Percentiles rank a stretch among this genome's conserved stretches.
These are phyloP conservation scores for Mucor saturninus DNA, from an alignment of 371 early-diverging fungal species.

Conservation along the genomic window DNA sequence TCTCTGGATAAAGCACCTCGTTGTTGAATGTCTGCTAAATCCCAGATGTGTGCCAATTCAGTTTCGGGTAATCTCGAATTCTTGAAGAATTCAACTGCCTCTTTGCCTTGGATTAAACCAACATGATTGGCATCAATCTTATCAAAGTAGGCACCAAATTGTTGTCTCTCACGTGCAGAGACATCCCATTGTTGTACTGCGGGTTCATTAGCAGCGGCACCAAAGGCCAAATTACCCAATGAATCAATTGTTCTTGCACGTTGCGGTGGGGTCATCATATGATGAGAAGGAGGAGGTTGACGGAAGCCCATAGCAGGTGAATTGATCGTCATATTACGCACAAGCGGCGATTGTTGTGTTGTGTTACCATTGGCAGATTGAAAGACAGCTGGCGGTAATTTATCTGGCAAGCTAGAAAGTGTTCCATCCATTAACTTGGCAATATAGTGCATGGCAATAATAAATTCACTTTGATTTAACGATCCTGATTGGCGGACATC, in stretches of 20 bases:
- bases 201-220: conserved; percentile 25
- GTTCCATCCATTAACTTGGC: conserved; percentile 76
- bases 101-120: conserved; percentile 50
- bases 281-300: conserved; percentile 12
- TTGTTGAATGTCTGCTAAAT: conserved; percentile 77
- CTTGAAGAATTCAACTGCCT: conserved; percentile 79
- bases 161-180: conserved; percentile 64
- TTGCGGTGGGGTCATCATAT: conserved; percentile 45
- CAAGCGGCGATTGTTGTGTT: conserved; percentile 23
- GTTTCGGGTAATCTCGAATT: conserved; percentile 74
- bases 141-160: conserved; percentile 72
- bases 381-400: conserved; percentile 66
- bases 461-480: conserved; percentile 74
- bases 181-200: conserved; percentile 66
- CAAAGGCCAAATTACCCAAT: conserved; percentile 51
- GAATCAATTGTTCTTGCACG: conserved; percentile 50
- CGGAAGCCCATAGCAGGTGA: conserved; percentile 20
- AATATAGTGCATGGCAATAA: conserved; percentile 85
- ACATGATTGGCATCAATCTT: conserved; percentile 58
- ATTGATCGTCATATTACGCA: conserved; percentile 16
- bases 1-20: conserved; percentile 81
- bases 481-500: conserved; percentile 74
- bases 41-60: conserved; percentile 82
- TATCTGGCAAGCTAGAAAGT: conserved; percentile 58
- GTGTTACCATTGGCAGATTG: conserved; percentile 52